These are phyloP conservation scores for Flaveria linearis DNA, from an alignment of 129 eudicot species.

Conservation along the genomic window DNA sequence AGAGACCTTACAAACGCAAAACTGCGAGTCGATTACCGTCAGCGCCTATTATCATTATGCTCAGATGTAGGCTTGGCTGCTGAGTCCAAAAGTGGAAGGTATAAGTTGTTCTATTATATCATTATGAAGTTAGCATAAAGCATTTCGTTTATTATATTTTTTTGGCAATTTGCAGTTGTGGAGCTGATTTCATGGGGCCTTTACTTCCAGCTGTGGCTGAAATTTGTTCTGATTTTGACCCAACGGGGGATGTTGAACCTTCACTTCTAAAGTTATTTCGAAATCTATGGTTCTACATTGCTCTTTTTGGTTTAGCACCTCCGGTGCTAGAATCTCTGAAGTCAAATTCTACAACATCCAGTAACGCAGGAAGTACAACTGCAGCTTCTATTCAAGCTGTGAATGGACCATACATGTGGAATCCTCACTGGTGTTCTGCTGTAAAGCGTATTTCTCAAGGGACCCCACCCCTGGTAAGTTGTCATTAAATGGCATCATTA, in stretches of 20 bases:
- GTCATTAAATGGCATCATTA: slow-evolving; percentile 6
- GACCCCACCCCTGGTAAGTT: slow-evolving; percentile 97
- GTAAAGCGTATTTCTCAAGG: slow-evolving; percentile 93
- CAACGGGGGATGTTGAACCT: slow-evolving; percentile 89
- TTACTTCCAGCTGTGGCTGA: slow-evolving; percentile 99
- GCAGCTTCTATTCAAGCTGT: slow-evolving; percentile 87
- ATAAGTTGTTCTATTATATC: slow-evolving; percentile 19
- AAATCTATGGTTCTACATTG: slow-evolving; percentile 95
- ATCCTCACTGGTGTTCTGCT: slow-evolving; percentile 79
- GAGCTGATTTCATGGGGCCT: slow-evolving; percentile 99
- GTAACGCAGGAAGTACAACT: slow-evolving; percentile 67
- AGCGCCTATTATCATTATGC: slow-evolving; percentile 88
- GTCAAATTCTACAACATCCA: slow-evolving; percentile 57
- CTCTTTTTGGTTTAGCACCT: slow-evolving; percentile 97
- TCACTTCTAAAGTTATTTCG: slow-evolving; percentile 91
- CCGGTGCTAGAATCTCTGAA: slow-evolving; percentile 65
- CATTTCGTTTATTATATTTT: neutral
- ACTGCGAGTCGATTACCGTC: slow-evolving; percentile 87
- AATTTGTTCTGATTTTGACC: slow-evolving; percentile 95
- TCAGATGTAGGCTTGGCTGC: slow-evolving; percentile 99
- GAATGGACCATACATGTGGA: slow-evolving; percentile 97
- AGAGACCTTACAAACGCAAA: slow-evolving; percentile 58
- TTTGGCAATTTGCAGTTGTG: slow-evolving; percentile 65
- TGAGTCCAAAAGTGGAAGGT: slow-evolving; percentile 96
- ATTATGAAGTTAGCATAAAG: neutral